A percentile compares a stretch with the other conserved stretches of the same genome.
Conservation (phyloP, 1,139 yeast genomes). For the Keqinozyma sinolaborantium region DNA sequence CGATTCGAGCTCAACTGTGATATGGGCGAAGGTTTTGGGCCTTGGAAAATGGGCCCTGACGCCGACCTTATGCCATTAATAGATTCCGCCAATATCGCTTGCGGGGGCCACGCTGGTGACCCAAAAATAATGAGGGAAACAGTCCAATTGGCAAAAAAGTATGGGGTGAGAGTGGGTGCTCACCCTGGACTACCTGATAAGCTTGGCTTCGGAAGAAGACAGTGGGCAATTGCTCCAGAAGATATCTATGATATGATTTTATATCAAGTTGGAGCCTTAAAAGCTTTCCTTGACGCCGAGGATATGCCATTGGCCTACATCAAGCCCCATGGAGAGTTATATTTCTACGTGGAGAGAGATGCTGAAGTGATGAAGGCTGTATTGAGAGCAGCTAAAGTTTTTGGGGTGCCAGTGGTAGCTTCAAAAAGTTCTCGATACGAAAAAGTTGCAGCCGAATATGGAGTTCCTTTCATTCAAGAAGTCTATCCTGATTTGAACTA, state of each 20-base stretch:
- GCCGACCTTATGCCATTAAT: conserved; percentile 35
- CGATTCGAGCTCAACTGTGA: conserved; percentile 29
- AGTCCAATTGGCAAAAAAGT: conserved; percentile 27
- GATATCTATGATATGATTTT: conserved; percentile 30
- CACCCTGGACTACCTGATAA: conserved; percentile 37
- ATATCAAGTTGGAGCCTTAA: conserved; percentile 36
- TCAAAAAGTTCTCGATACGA: conserved; percentile 77
- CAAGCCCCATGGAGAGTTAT: conserved; percentile 36
- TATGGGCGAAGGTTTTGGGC: conserved; percentile 39
- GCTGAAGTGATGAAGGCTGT: conserved; percentile 31
- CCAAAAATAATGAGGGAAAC: conserved; percentile 27
- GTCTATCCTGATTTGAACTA: conserved; percentile 33
- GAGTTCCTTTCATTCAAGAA: conserved; percentile 39
- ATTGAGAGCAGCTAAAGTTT: conserved; percentile 29
- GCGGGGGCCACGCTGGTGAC: conserved; percentile 40
- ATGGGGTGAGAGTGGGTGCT: conserved; percentile 30
- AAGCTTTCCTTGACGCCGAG: conserved; percentile 32
- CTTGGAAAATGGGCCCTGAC: conserved; percentile 35
- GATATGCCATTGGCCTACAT: conserved; percentile 27
- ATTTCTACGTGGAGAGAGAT: conserved; percentile 30
- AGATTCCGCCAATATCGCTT: conserved; percentile 36
- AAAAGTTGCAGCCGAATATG: conserved; percentile 63
- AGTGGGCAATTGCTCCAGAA: conserved; percentile 27
- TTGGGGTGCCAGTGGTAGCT: conserved; percentile 62
- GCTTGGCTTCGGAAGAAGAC: conserved; percentile 34